Evolutionary conservation across 1,139 yeast species (phyloP).

Genomic region (Scheffersomyces titani): DNA sequence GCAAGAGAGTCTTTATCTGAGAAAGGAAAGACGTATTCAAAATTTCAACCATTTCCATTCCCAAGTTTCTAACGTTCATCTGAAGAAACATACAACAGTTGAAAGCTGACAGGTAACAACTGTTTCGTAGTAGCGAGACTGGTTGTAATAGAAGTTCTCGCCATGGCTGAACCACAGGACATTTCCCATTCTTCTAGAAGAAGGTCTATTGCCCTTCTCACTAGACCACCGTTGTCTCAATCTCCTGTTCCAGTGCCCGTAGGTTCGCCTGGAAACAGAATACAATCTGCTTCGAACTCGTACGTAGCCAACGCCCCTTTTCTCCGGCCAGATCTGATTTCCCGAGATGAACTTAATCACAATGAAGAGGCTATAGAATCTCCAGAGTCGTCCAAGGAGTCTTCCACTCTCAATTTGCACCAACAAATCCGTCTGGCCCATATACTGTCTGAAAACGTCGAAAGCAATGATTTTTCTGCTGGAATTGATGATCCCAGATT

Average conservation of each 20-base stretch:
- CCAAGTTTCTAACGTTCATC: too few relatives aligned
- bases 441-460: slow-evolving; percentile 3
- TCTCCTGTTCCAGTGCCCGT: slow-evolving; percentile 6
- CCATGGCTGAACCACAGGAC: slow-evolving; percentile 4
- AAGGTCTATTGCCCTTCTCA: slow-evolving; percentile 14
- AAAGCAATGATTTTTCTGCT: slow-evolving; percentile 19
- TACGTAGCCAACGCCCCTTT: not conserved
- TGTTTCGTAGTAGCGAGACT: not conserved
- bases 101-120: not conserved
- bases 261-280: not conserved
- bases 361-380: not conserved
- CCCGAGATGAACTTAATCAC: not conserved
- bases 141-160: not conserved
- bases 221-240: slow-evolving; percentile 12
- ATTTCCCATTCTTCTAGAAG: slow-evolving; percentile 5
- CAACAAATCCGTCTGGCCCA: not conserved
- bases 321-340: not conserved
- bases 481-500: slow-evolving; percentile 28
- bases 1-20: too few relatives aligned
- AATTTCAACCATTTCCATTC: too few relatives aligned
- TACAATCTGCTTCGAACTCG: not conserved
- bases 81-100: not conserved
- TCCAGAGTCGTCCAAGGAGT: not conserved
- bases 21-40: too few relatives aligned
- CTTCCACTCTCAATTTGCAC: not conserved